Percentiles rank a stretch among this genome's conserved stretches.
Conservation (phyloP, 2,329 filamentous ascomycete species). For the Akanthomyces uredinophilus region DNA sequence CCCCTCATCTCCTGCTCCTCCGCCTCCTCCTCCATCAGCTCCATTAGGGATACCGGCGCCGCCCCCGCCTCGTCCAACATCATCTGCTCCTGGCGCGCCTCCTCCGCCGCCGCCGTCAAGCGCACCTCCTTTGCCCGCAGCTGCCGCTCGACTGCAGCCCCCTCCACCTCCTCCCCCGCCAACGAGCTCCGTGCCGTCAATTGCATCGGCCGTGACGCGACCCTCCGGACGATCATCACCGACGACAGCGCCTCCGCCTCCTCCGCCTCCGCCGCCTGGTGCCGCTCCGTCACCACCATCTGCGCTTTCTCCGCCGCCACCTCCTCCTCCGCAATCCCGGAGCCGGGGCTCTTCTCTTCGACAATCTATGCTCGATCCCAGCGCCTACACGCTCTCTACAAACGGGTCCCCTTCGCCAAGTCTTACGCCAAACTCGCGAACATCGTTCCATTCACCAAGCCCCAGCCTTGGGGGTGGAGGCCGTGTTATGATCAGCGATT, state of each 20-base stretch:
- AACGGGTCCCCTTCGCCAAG: slow-evolving; percentile 55
- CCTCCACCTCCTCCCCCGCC: slow-evolving; percentile 31
- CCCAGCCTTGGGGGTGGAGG: slow-evolving; percentile 23
- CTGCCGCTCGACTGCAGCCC: slow-evolving; percentile 25
- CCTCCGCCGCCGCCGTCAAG: slow-evolving; percentile 32
- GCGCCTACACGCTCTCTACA: slow-evolving; percentile 65
- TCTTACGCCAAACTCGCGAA: slow-evolving; percentile 34
- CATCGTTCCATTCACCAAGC: slow-evolving; percentile 27
- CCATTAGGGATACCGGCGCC: slow-evolving; percentile 37
- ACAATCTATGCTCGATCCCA: slow-evolving; percentile 65
- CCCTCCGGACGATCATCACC: slow-evolving; percentile 38
- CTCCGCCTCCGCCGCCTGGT: slow-evolving; percentile 33
- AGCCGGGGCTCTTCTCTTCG: slow-evolving; percentile 45
- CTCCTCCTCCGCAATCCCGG: slow-evolving; percentile 31
- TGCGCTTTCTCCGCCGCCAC: slow-evolving; percentile 36
- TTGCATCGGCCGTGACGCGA: slow-evolving; percentile 40
- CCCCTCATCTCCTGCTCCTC: slow-evolving; percentile 30
- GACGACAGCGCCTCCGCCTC: slow-evolving; percentile 31
- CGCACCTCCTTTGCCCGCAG: slow-evolving; percentile 31
- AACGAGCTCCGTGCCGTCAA: slow-evolving; percentile 28
- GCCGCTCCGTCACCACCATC: slow-evolving; percentile 27
- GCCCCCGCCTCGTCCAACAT: slow-evolving; percentile 31
- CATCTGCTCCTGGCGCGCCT: slow-evolving; percentile 38
- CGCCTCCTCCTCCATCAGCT: slow-evolving; percentile 32
- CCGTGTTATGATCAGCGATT: slow-evolving; percentile 64